A percentile compares a stretch with the other conserved stretches of the same genome.
Evolutionary conservation across 129 eudicot genomes (phyloP).

Genomic region (Saposhnikovia divaricata): DNA sequence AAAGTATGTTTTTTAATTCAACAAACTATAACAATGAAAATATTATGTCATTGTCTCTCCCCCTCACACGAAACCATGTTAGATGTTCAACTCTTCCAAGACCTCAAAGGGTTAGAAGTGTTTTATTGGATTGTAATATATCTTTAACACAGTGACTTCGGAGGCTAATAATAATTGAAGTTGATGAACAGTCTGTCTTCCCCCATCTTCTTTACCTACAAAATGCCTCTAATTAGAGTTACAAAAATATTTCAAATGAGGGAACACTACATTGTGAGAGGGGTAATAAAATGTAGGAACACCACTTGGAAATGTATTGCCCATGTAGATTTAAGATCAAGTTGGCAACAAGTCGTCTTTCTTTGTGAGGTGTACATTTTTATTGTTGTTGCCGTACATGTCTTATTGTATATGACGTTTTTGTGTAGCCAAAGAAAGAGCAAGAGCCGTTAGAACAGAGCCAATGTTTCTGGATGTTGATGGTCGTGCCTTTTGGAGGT

Average conservation of each 20-base stretch:
- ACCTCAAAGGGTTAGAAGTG: neutral
- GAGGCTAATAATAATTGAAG: neutral
- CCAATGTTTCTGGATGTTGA: conserved; percentile 33
- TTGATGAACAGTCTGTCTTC: neutral
- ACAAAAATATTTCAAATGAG: neutral
- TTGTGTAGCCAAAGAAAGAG: conserved; percentile 38
- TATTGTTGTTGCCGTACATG: neutral
- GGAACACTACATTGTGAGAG: conserved; percentile 1
- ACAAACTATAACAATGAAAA: neutral
- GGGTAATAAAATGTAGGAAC: neutral
- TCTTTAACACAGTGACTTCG: neutral
- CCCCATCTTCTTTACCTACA: neutral
- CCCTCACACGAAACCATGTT: too few species aligned
- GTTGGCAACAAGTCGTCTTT: neutral
- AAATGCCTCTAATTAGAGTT: neutral
- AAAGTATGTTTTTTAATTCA: conserved; percentile 28
- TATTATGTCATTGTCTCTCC: too few species aligned
- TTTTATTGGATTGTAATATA: neutral
- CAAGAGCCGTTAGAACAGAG: conserved; percentile 57
- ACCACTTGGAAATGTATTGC: neutral
- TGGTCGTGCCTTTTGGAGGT: conserved; percentile 70
- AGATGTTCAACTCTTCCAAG: too few species aligned
- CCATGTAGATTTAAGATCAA: neutral
- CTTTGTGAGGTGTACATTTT: neutral
- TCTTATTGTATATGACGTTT: neutral